Conservation (phyloP, 352 stramenopile genomes). For the Globisporangium perplexum region DNA sequence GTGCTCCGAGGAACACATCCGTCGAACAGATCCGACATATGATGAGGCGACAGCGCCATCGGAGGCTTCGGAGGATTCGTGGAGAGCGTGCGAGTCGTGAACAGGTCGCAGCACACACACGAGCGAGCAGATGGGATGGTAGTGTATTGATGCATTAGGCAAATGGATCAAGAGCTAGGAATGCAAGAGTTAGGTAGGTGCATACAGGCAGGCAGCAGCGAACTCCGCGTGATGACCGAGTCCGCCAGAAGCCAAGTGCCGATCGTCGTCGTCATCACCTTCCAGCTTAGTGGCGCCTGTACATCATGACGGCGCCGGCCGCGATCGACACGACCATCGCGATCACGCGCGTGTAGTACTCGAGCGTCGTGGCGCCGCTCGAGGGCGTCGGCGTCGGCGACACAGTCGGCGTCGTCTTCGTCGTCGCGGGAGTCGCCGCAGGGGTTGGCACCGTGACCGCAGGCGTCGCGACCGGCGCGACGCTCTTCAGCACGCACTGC, state of each 20-base stretch:
- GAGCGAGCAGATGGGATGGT: no score
- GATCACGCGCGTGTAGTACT: slow-evolving; percentile 9
- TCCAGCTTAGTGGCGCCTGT: slow-evolving; percentile 5
- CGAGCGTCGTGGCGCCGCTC: neutral
- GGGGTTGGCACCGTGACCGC: neutral
- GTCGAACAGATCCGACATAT: no score
- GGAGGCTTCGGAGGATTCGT: no score
- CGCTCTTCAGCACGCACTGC: neutral
- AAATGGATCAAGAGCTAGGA: no score
- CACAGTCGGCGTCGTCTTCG: neutral
- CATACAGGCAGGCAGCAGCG: no score
- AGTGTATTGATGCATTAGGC: no score
- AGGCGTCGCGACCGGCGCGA: neutral
- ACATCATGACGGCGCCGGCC: slow-evolving; percentile 4
- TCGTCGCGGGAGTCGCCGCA: neutral
- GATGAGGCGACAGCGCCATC: no score
- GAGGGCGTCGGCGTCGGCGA: neutral
- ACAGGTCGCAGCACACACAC: no score
- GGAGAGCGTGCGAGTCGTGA: no score
- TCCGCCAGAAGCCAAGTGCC: neutral
- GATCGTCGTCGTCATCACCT: neutral
- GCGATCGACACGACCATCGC: slow-evolving; percentile 9
- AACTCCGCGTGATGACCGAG: no score
- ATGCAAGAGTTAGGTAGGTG: no score
- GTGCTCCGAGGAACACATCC: no score